Base-by-base conservation (phyloP, 805 yeast species). In the Suhomyces kilbournensis region DNA sequence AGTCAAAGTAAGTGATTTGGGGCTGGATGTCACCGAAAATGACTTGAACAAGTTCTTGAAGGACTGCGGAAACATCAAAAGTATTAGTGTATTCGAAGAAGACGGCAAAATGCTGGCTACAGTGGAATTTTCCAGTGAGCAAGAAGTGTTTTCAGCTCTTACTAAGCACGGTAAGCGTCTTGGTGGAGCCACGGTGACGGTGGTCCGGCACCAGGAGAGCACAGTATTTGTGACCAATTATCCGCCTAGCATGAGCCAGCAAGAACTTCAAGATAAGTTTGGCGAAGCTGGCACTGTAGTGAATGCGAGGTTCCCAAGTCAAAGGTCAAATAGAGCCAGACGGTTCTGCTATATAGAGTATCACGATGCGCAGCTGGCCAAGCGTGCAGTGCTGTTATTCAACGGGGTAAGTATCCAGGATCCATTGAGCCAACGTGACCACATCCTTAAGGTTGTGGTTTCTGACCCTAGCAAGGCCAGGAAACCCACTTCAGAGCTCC, bases 291-390 rank as follows among this genome's bases (percentile, higher is more conserved):
- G 84, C 0, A 55, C 67, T 2, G 62, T 83, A 3, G 54, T 80
- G 1, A 77, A 80, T 48, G 68, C 85, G 0, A 69, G 96, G 48
- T 71, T 88, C 32, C 96, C 96, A 0, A 79, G 88, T 0, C 76
- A 84, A 53, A 75, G 74, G 44, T 75, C 69, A 46, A 80, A 81
- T 58, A 63, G 80, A 4, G 76, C 77, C 28, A 74, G 94, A 52
- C 65, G 96, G 28, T 90, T 90, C 62, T 88, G 93, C 56, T 90
- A 89, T 61, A 74, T 87, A 14, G 94, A 88, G 59, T 84, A 69
- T 56, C 50, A 66, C 0, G 61, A 71, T 4, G 50, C 77, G 0
- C 70, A 72, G n/a, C 69, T 67, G 15, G 86, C 88, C 0, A 46
- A 62, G 0, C 48, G 56, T 0, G 86, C 88, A 0, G 69, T 79